Base-by-base conservation (phyloP, 306 rosid genomes). In the Prosopis cineraria region DNA sequence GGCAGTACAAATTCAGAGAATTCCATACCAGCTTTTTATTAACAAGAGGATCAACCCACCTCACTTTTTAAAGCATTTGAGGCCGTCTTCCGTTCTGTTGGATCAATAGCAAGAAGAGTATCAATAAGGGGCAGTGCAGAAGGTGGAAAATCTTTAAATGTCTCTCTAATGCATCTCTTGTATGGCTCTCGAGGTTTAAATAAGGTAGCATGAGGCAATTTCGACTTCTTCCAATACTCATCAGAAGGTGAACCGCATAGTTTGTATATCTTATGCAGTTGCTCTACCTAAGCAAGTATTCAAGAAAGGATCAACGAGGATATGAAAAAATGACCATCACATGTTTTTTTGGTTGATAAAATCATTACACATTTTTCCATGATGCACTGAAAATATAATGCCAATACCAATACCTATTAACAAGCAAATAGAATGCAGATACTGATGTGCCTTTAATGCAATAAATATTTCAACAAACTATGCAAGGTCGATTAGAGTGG, bases 221-320 rank as follows among this genome's bases (percentile, higher is more conserved):
- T 94, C 56, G 95, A 90, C 75, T 85, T 94, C 76, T 79, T 90
- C 90, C 93, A 94, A 78, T 94, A 94, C 63, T 94, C 98, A 65
- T 94, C 98, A 17, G 98, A 85, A 44, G 97, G 96, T 40, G 98
- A 92, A 80, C 98, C 98, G 27, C 98, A 94, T 48, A 94, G 89
- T 81, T 90, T 92, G 89, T 89, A 94, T 89, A 94, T 94, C 90
- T 92, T 94, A 81, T 94, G 98, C 56, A 94, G 85, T 81, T 94
- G 98, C 82, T 94, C 98, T 74, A 94, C 98, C 98, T 94, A 44
- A 3, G 56, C 13, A 80, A 79, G 70, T 39, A 81, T 60, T 40
- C 71, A 48, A 84, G 70, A 80, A 69, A 71, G 72, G 34, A 53
- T 82, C 31, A 79, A 59, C 40, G 70, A 66, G 68, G 36, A 13